Conservation (phyloP, 176 grass and related monocot species). For the Puccinellia tenuiflora region DNA sequence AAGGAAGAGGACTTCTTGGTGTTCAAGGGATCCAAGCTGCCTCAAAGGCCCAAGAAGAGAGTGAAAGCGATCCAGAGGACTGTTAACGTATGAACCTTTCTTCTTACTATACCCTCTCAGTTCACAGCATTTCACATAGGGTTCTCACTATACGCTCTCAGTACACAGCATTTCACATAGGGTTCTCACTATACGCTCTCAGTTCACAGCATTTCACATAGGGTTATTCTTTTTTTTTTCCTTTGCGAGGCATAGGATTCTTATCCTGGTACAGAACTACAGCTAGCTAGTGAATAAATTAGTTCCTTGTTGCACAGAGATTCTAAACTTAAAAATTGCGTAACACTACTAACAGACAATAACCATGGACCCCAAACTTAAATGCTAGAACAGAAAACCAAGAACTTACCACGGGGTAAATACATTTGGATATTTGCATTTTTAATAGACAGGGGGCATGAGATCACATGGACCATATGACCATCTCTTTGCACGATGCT, state of each 20-base stretch:
- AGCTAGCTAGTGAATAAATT: conserved; percentile 19
- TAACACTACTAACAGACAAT: conserved; percentile 1
- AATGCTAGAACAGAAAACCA: neutral
- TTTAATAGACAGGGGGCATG: conserved; percentile 22
- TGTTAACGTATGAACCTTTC: conserved; percentile 59
- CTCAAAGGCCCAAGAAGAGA: conserved; percentile 91
- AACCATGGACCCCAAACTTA: neutral
- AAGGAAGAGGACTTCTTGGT: conserved; percentile 92
- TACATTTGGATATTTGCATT: neutral
- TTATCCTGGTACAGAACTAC: conserved; percentile 24
- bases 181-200: no score
- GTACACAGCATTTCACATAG: neutral
- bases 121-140: neutral
- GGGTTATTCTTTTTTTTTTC: neutral
- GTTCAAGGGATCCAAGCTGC: conserved; percentile 94
- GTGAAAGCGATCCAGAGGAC: conserved; percentile 88
- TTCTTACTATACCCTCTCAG: neutral
- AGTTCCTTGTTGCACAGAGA: conserved; percentile 23
- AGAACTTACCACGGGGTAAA: neutral
- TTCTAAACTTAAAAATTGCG: neutral
- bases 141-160: no score
- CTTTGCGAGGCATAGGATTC: neutral
- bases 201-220: neutral
- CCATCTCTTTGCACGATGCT: conserved; percentile 26
- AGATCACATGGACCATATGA: conserved; percentile 26